phyloP scores from a whole-genome alignment of 441 rosid species.

The Pelargonium fulgidum region DNA sequence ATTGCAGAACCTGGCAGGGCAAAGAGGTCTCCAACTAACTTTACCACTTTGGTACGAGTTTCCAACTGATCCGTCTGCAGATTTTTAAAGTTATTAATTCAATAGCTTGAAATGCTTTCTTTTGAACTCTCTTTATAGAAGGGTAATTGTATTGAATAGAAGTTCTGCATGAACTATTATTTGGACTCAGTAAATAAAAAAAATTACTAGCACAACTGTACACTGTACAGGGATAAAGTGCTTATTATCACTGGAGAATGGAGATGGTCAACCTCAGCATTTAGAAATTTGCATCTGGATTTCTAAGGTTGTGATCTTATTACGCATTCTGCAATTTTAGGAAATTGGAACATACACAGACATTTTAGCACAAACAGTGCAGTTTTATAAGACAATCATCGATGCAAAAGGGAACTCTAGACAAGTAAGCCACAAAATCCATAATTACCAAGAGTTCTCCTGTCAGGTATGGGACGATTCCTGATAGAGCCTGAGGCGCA shows the following conservation, averaged over 20 bases:
- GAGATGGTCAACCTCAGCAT: slow-evolving; percentile 1
- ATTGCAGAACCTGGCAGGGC: slow-evolving; percentile 62
- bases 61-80: slow-evolving; percentile 88
- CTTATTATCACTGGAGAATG: slow-evolving; percentile 3
- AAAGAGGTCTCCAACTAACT: slow-evolving; percentile 84
- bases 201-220: background rate
- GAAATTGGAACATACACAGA: background rate
- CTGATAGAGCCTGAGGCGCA: slow-evolving; percentile 84
- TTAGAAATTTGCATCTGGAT: background rate
- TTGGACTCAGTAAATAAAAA: background rate
- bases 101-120: too few relatives aligned
- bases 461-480: slow-evolving; percentile 86
- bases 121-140: too few relatives aligned
- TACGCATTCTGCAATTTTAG: background rate
- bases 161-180: background rate
- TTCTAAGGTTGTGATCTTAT: background rate
- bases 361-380: background rate
- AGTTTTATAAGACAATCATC: slow-evolving; percentile 2
- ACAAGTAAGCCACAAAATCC: slow-evolving; percentile 18
- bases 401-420: background rate
- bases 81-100: slow-evolving; percentile 18
- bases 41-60: slow-evolving; percentile 84
- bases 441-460: slow-evolving; percentile 93
- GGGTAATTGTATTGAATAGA: background rate
- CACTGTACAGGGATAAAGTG: background rate